Percentiles rank a stretch among this genome's conserved stretches.
phyloP scores from a whole-genome alignment of 805 yeast genomes.

The Cyberlindnera galapagoensis region DNA sequence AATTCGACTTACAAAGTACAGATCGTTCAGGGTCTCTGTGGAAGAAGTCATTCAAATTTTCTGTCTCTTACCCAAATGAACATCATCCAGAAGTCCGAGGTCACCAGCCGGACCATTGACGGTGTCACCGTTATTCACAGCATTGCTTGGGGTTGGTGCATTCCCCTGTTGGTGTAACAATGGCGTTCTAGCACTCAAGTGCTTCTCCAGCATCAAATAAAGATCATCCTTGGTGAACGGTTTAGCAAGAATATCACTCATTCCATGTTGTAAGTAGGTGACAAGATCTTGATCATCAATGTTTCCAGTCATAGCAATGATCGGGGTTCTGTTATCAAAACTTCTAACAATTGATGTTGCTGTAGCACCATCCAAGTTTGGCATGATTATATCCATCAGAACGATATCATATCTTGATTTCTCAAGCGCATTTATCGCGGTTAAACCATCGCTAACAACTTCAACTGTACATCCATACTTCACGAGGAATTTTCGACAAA shows the following conservation, averaged over 20 bases:
- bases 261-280: constrained; percentile 78
- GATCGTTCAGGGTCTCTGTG: no score
- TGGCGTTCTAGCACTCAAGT: constrained; percentile 46
- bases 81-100: constrained; percentile 7
- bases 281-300: constrained; percentile 77
- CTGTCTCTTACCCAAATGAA: constrained; percentile 22
- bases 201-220: constrained; percentile 70
- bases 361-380: constrained; percentile 80
- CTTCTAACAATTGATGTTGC: constrained; percentile 86
- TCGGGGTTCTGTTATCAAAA: constrained; percentile 80
- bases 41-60: no score
- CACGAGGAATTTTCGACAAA: constrained; percentile 74
- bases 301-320: constrained; percentile 92
- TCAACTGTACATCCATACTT: constrained; percentile 92
- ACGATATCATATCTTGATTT: constrained; percentile 69
- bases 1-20: no score
- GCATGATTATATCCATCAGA: constrained; percentile 86
- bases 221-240: constrained; percentile 90
- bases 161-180: constrained; percentile 18
- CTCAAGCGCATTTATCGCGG: constrained; percentile 75
- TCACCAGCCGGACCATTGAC: constrained; percentile 1
- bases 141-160: neutral
- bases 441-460: constrained; percentile 86
- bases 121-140: neutral
- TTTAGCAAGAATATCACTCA: constrained; percentile 87